Evolutionary conservation across 495 filamentous ascomycete genomes (phyloP).

Genomic region (Xylaria curta): DNA sequence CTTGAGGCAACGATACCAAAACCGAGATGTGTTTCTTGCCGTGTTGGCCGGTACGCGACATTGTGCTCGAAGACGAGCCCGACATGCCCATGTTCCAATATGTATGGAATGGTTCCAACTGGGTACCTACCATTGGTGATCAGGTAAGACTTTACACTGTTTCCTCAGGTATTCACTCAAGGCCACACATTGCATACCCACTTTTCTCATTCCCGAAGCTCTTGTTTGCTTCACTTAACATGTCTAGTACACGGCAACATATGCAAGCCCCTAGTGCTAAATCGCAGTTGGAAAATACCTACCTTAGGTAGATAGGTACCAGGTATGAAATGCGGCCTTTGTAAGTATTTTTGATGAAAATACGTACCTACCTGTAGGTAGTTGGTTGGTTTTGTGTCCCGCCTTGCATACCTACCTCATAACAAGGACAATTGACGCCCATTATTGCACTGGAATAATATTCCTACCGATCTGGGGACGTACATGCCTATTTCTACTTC

Average conservation of each 20-base stretch:
- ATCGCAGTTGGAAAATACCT: not conserved
- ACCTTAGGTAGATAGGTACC: too few relatives aligned
- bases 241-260: not conserved
- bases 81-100: conserved; percentile 35
- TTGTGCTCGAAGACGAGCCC: conserved; percentile 44
- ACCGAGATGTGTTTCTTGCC: conserved; percentile 42
- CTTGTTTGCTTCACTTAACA: conserved; percentile 5
- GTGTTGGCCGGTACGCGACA: conserved; percentile 51
- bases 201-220: not conserved
- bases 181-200: not conserved
- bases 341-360: not conserved
- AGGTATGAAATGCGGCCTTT: too few relatives aligned
- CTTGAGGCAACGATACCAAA: not conserved
- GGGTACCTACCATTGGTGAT: conserved; percentile 32
- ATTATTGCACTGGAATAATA: not conserved
- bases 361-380: not conserved
- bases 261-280: not conserved
- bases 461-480: not conserved
- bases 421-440: not conserved
- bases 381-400: not conserved
- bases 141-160: conserved; percentile 29
- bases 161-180: not conserved
- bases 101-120: conserved; percentile 44
- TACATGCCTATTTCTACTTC: not conserved
- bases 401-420: not conserved